Base-by-base conservation (phyloP, 768 basidiomycete genomes). In the Dacryopinax spathularia region DNA sequence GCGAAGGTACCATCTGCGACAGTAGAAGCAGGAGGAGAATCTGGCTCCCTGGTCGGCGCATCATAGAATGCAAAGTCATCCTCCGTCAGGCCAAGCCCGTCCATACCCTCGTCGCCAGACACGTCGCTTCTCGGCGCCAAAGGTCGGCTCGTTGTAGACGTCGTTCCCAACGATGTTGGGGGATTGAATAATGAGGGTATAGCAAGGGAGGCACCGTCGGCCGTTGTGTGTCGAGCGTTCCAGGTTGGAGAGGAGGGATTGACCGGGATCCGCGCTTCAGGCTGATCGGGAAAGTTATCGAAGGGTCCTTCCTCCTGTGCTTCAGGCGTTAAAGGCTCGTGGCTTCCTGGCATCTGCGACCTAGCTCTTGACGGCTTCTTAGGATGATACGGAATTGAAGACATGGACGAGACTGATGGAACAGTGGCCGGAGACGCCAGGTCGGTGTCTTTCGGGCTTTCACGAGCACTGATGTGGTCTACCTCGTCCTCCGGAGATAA, bases 1-100 rank as follows among this genome's bases (percentile, higher is more conserved):
- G 7, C 13, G 5, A 20, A 27, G 25, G 25, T 29, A 13, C 18
- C 48, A 10, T 56, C 48, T 15, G 10, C 15, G 6, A 5, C 25
- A 6, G 25, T 29, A 60, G 48, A 27, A 63, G 60, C 16, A 18
- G 29, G 64, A 12, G 44, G 35, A 34, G 34, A 16, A 33, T 48
- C 25, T n/a, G 48, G 39, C 33, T 39, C 33, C 62, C 31, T 33
- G 33, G 25, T 56, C 15, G 68, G 69, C 4, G 66, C 78, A 70
- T 92, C 89, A 70, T 91, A 93, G 73, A 89, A 92, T 71, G 82
- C 86, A 72, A 92, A 93, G 72, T 93, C 90, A 63, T 91, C 90
- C 61, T 93, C 90, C 0, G 90, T 69, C 65, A 66, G 44, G 65
- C 76, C 76, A 60, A 56, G 48, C 25, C 48, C 48, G 29, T 56